Base-by-base conservation (phyloP, 2,329 filamentous ascomycete genomes). In the Endothia cerciana region DNA sequence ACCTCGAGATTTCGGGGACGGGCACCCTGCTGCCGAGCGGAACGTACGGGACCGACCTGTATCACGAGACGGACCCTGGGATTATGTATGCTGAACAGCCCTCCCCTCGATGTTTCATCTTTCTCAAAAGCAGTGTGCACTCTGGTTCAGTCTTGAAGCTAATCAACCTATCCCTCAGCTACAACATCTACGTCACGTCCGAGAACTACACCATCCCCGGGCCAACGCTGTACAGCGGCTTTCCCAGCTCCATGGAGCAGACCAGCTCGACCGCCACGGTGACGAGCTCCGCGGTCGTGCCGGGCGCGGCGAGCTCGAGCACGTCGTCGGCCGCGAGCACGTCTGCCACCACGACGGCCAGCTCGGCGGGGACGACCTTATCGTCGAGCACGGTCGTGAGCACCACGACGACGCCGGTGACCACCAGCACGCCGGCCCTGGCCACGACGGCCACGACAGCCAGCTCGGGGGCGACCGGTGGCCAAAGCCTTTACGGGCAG, bases 51-150 rank as follows among this genome's bases (percentile, higher is more conserved):
- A 85, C 81, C 19, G 74, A 74, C 45, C 79, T 88, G 49, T 87
- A 87, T 78, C 83, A 76, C 47, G 72, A 77, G 64, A 78, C 77
- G 60, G 84, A 87, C 70, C 74, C 83, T 2, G 85, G 85, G 59
- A 82, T 88, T 70, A 69, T 78, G 55, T 72, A 51, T 7, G 47
- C n/a, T 45, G 41, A 22, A n/a, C n/a, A n/a, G n/a, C n/a, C n/a
- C n/a, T n/a, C n/a, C n/a, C n/a, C n/a, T n/a, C n/a, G n/a, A n/a
- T n/a, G n/a, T n/a, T n/a, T n/a, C n/a, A n/a, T n/a, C n/a, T n/a
- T n/a, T n/a, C n/a, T n/a, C n/a, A n/a, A n/a, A n/a, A n/a, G n/a
- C n/a, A n/a, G n/a, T n/a, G n/a, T n/a, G n/a, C n/a, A n/a, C n/a
- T n/a, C n/a, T n/a, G n/a, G n/a, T n/a, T n/a, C n/a, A n/a, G n/a